Evolutionary conservation across 495 filamentous ascomycete species (phyloP).

Genomic region (Lasiosphaeris hirsuta): DNA sequence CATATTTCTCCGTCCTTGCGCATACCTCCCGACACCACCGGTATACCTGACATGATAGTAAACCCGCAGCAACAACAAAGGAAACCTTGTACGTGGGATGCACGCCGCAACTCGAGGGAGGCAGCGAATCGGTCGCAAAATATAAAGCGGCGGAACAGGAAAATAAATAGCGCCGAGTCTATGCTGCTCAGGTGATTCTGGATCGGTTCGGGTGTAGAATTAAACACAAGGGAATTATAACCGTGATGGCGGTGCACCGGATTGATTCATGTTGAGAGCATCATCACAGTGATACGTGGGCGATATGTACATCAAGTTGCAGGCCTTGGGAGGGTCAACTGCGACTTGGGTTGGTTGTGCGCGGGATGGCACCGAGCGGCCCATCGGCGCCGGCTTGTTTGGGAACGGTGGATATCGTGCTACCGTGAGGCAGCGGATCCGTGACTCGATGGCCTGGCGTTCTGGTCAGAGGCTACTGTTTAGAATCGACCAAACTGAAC

Average conservation of each 20-base stretch:
- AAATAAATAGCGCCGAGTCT: slow-evolving; percentile 6
- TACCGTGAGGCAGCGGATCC: slow-evolving; percentile 14
- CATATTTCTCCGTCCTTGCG: not conserved
- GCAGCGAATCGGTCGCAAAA: not conserved
- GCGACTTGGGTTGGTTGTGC: no score
- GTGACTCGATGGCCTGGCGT: slow-evolving; percentile 2
- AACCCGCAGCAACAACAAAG: not conserved
- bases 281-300: no score
- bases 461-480: not conserved
- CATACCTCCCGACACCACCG: not conserved
- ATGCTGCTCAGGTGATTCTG: not conserved
- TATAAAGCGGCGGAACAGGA: not conserved
- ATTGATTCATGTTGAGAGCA: not conserved
- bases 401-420: slow-evolving; percentile 21
- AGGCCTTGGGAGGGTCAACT: no score
- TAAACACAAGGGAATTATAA: slow-evolving; percentile 15
- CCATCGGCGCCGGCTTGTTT: no score
- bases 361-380: no score
- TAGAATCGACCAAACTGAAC: no score
- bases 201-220: slow-evolving; percentile 6
- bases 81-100: not conserved
- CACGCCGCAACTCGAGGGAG: not conserved
- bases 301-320: not conserved
- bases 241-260: not conserved
- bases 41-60: slow-evolving; percentile 2